Percentiles rank a stretch among this genome's conserved stretches.
Evolutionary conservation across 2,329 filamentous ascomycete genomes (phyloP).

Genomic region (Penicillium sp.): DNA sequence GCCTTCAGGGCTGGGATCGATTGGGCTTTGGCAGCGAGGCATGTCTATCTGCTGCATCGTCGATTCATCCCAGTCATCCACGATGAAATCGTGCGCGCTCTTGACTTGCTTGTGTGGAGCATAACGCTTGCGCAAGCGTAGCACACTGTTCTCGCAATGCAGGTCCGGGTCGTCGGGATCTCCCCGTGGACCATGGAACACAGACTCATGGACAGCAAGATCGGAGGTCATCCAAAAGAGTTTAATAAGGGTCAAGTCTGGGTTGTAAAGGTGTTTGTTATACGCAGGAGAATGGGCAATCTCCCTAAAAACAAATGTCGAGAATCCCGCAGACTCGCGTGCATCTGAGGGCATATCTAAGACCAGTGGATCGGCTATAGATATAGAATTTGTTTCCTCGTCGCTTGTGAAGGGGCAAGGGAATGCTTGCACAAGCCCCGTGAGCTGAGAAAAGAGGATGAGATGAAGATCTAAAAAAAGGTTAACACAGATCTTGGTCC

Average conservation of each 20-base stretch:
- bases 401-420: slow-evolving; percentile 29
- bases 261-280: slow-evolving; percentile 20
- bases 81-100: slow-evolving; percentile 35
- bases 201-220: slow-evolving; percentile 36
- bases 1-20: slow-evolving; percentile 10
- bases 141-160: slow-evolving; percentile 17
- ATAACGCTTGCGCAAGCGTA: slow-evolving; percentile 26
- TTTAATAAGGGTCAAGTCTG: slow-evolving; percentile 34
- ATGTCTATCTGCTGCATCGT: slow-evolving; percentile 8
- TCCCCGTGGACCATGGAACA: slow-evolving; percentile 27
- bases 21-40: slow-evolving; percentile 7
- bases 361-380: slow-evolving; percentile 36
- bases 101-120: slow-evolving; percentile 8
- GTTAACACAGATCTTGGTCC: slow-evolving; percentile 6
- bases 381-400: slow-evolving; percentile 21
- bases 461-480: slow-evolving; percentile 35
- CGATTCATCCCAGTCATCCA: slow-evolving; percentile 41
- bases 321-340: slow-evolving; percentile 22
- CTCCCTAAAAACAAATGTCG: slow-evolving; percentile 37
- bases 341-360: slow-evolving; percentile 6
- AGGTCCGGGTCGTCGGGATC: slow-evolving; percentile 15
- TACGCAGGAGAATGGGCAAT: slow-evolving; percentile 25
- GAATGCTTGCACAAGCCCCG: slow-evolving; percentile 34
- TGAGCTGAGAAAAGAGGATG: slow-evolving; percentile 44
- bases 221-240: slow-evolving; percentile 37